Percentiles rank a stretch among this genome's conserved stretches.
These are phyloP conservation scores for Talaromyces marneffei DNA, from an alignment of 2,329 filamentous ascomycete genomes.

Conservation along the genomic window DNA sequence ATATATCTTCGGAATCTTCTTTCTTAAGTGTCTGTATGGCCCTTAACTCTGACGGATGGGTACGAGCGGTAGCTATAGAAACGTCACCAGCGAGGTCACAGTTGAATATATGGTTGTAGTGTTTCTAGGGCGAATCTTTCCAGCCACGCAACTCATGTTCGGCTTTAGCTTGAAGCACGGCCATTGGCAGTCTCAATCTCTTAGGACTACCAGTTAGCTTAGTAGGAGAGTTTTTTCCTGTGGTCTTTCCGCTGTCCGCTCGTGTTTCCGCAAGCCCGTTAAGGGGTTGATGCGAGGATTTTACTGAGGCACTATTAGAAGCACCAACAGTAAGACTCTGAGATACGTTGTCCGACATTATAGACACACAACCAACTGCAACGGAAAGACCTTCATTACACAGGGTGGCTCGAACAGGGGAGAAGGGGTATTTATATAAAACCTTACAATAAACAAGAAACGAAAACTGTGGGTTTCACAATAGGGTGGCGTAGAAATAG, in stretches of 20 bases:
- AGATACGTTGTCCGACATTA: not conserved
- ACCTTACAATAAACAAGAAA: not conserved
- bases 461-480: not conserved
- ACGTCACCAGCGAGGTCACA: not conserved
- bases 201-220: not conserved
- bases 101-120: not conserved
- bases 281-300: not conserved
- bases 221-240: not conserved
- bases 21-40: not conserved
- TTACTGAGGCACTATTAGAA: not conserved
- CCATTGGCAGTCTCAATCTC: not conserved
- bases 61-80: not conserved
- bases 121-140: not conserved
- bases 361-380: not conserved
- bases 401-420: not conserved
- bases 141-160: not conserved
- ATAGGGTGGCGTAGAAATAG: not conserved
- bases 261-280: not conserved
- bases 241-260: not conserved
- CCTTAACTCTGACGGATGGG: not conserved
- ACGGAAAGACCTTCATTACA: not conserved
- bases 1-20: not conserved
- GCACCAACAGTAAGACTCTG: not conserved
- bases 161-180: not conserved
- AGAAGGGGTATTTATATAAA: not conserved